Base-by-base conservation (phyloP, 2,329 filamentous ascomycete species). In the Onygenales sp. region DNA sequence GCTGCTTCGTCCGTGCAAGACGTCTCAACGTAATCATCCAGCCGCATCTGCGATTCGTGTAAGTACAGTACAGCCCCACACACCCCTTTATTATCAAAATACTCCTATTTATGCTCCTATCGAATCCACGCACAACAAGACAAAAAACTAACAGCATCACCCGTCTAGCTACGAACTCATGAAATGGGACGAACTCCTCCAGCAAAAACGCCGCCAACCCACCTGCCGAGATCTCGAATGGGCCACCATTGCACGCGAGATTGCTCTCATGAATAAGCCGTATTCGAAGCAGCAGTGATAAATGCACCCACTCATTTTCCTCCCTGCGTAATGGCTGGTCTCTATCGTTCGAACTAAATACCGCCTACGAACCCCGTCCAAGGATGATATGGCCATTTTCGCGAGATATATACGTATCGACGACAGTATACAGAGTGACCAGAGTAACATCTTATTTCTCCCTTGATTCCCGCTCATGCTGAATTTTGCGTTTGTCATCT, bases 21-120 rank as follows among this genome's bases (percentile, higher is more conserved):
- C 80, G 93, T 56, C 77, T 98, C 47, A 98, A 98, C 65, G 93
- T 98, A 51, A 98, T 98, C 58, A 97, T 98, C 58, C 93, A 98
- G 68, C 93, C 93, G 10, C 92, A 98, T 73, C 78, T 98, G 53
- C 82, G 89, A 54, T 98, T 98, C 71, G 87, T 87, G 60, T 95
- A 65, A 63, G 69, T 59, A 14, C 32, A 63, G 69, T 59, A 14
- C 32, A 8, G 7, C 5, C n/a, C 17, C 11, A n/a, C 9, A 14
- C 13, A 44, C 10, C 17, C 7, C 9, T 21, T 48, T 14, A 37
- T 32, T 11, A 21, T 39, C 11, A 21, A n/a, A 13, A 42, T 27
- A 34, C 33, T 4, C 42, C 34, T 46, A 10, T 27, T 31, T 32
- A 43, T 4, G 8, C 6, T 33, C 13, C 11, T 8, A 39, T 32